Percentiles rank a stretch among this genome's conserved stretches.
These are phyloP conservation scores for Aspergillus neoniger DNA, from an alignment of 2,329 filamentous ascomycete genomes.

Conservation along the genomic window DNA sequence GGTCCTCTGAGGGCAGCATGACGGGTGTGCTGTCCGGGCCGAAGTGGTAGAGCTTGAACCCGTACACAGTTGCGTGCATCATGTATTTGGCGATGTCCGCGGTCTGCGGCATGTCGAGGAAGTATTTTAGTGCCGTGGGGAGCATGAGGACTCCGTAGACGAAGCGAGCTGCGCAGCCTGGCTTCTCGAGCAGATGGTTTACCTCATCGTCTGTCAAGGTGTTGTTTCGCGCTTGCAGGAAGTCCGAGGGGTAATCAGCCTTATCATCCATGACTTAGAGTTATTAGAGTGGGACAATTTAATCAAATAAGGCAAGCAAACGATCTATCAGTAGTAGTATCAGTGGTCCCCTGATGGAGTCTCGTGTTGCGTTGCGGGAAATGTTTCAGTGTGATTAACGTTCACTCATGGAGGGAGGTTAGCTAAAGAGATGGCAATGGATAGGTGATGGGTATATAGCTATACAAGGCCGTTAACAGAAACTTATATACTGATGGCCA, in stretches of 20 bases:
- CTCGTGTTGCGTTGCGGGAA: neutral
- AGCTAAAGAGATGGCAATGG: neutral
- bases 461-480: neutral
- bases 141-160: constrained; percentile 34
- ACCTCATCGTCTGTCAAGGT: constrained; percentile 26
- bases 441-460: neutral
- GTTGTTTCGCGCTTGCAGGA: constrained; percentile 25
- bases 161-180: constrained; percentile 27
- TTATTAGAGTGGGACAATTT: no score
- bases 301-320: no score
- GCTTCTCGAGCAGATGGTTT: constrained; percentile 17
- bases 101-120: constrained; percentile 22
- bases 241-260: constrained; percentile 29
- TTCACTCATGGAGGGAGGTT: neutral
- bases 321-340: no score
- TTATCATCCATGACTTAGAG: constrained; percentile 22
- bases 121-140: constrained; percentile 33
- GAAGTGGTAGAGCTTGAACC: constrained; percentile 28
- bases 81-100: constrained; percentile 26
- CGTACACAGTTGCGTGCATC: constrained; percentile 29
- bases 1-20: constrained; percentile 24
- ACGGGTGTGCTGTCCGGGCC: constrained; percentile 23
- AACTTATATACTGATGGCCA: no score
- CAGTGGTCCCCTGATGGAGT: neutral
- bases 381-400: neutral